Conservation (phyloP, 2,329 filamentous ascomycete genomes). For the Exophiala sp. region DNA sequence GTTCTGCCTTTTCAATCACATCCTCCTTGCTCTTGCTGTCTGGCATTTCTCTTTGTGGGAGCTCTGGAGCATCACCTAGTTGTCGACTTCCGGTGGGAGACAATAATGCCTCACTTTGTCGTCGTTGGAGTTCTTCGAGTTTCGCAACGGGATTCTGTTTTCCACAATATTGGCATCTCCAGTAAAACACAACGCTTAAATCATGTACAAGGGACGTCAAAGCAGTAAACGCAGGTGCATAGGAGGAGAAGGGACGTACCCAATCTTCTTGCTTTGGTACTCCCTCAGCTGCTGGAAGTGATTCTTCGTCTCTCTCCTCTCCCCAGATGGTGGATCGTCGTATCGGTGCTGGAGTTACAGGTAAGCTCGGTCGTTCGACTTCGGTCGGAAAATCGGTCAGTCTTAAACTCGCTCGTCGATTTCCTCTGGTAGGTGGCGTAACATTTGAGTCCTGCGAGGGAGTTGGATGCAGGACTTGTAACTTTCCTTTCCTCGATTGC, state of each 20-base stretch:
- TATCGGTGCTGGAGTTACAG: constrained; percentile 83
- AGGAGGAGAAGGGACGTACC: constrained; percentile 65
- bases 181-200: constrained; percentile 30
- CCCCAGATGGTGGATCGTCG: constrained; percentile 67
- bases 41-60: constrained; percentile 29
- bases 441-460: constrained; percentile 23
- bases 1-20: constrained; percentile 18
- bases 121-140: constrained; percentile 66
- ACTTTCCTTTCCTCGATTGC: constrained; percentile 52
- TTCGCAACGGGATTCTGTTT: constrained; percentile 66
- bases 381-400: constrained; percentile 86
- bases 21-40: constrained; percentile 26
- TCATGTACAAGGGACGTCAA: constrained; percentile 22
- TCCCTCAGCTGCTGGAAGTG: constrained; percentile 72
- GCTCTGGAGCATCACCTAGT: constrained; percentile 16
- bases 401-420: constrained; percentile 56
- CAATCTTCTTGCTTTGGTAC: constrained; percentile 86
- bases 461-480: constrained; percentile 38
- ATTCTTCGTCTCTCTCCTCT: constrained; percentile 52
- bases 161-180: constrained; percentile 36
- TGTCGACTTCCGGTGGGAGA: constrained; percentile 14
- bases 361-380: constrained; percentile 77
- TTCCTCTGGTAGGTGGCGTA: constrained; percentile 20
- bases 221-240: constrained; percentile 24
- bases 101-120: constrained; percentile 62